Percentiles rank a stretch among this genome's conserved stretches.
Conservation (phyloP, 2,329 filamentous ascomycete genomes). For the Exophiala viscosa region DNA sequence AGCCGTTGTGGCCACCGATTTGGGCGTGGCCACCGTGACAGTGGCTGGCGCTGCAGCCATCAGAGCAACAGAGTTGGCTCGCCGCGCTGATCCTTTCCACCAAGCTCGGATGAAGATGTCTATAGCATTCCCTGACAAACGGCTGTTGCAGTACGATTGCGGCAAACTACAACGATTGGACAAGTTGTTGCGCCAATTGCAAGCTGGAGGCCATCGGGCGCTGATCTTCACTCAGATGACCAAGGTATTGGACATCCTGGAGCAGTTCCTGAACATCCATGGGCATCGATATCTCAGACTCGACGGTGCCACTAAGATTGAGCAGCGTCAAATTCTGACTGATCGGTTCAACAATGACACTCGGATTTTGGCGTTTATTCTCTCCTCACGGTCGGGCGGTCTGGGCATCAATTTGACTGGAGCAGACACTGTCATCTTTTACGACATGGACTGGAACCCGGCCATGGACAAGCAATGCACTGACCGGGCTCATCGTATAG, state of each 20-base stretch:
- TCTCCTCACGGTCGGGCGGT: constrained; percentile 90
- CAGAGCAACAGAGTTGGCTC: constrained; percentile 54
- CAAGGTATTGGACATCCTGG: constrained; percentile 92
- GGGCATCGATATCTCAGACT: constrained; percentile 94
- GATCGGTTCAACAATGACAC: constrained; percentile 95
- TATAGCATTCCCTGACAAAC: constrained; percentile 94
- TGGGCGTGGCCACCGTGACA: constrained; percentile 66
- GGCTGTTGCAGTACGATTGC: constrained; percentile 95
- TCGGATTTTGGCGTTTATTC: constrained; percentile 89
- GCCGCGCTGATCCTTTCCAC: constrained; percentile 74
- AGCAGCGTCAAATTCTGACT: constrained; percentile 90
- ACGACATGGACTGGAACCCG: constrained; percentile 98
- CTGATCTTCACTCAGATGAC: constrained; percentile 99
- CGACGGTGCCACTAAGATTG: constrained; percentile 93
- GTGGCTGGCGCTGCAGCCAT: constrained; percentile 56
- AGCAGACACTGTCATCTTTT: constrained; percentile 97
- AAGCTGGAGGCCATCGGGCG: constrained; percentile 85
- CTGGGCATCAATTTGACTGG: constrained; percentile 95
- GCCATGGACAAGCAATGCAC: constrained; percentile 99
- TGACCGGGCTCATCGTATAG: constrained; percentile 93
- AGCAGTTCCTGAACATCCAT: constrained; percentile 97
- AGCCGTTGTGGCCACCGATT: constrained; percentile 75
- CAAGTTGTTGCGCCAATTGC: constrained; percentile 76
- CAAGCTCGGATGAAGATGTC: constrained; percentile 87
- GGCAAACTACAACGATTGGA: constrained; percentile 92